Base-by-base conservation (phyloP, 257 asterid genomes). In the Solanum bulbocastanum region DNA sequence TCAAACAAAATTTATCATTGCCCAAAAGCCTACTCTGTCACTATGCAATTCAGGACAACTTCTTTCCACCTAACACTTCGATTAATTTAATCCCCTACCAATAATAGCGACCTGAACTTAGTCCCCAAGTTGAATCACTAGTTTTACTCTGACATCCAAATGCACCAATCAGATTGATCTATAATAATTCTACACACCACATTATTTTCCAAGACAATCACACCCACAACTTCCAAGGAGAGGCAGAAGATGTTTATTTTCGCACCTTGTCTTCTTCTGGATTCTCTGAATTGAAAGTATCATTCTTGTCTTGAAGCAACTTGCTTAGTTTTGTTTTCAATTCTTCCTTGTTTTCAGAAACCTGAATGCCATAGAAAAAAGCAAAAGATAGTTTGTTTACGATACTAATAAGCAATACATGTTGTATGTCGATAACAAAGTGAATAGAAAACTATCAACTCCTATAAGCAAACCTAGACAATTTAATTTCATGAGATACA, bases 201-300 rank as follows among this genome's bases (percentile, higher is more conserved):
- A 52, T 32, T 30, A 49, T 3, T 82, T 82, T 32, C 44, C 20
- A 8, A 49, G 71, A 82, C 71, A 32, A 82, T 49, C 86, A 82
- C 30, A 49, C 69, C 12, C 69, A 82, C 71, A 49, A 49, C 22
- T 32, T 82, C 71, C 69, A 81, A 46, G 44, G 71, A 82, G 86
- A 46, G 86, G 60, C 30, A 18, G 27, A 40, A 49, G 44, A 82
- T 49, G 86, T 82, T 30, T 16, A 82, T 18, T 49, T 81, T 82
- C 44, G 18, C 46, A 97, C 99, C 99, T 93, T 95, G 94, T 97
- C 99, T 87, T 94, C 99, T 90, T 96, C 98, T 12, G 91, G 93
- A 71, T 90, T 91, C 74, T 95, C 99, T 88, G 87, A 86, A 87
- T 93, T 95, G 86, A 97, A 96, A 62, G 66, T 93, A 93, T 97